Evolutionary conservation across 495 filamentous ascomycete species (phyloP), one percentile per base, ranked within the genome.

Genomic region (Podospora anserina): DNA sequence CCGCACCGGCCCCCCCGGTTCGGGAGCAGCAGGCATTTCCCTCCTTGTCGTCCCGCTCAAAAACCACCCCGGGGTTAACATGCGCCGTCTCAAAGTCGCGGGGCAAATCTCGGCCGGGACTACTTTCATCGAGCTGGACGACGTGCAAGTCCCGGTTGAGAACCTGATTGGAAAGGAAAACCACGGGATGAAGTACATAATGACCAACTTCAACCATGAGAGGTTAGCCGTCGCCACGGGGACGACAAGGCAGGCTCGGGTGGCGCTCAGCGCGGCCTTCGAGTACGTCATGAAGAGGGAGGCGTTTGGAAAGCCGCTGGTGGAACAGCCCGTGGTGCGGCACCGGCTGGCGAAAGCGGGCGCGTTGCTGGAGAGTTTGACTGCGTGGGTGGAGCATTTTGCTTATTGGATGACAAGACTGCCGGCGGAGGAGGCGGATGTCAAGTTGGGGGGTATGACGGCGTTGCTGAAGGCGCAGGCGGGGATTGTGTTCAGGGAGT

Each of bases 121-220:
- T 6, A 91, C 91, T 0, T 92, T 87, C 75, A 92, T 93, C 71
- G 88, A 90, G 70, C 84, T 93, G 6, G 89, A 92, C 68, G 89
- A 92, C 53, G 89, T 90, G 53, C 81, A 83, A 66, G 90, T 93
- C 4, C 90, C 90, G 4, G 83, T 87, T 1, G 79, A 80, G 53
- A 92, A 93, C 75, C 77, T 93, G 4, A 84, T 93, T 65, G 90
- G 90, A n/a, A 67, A 78, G 32, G 91, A 93, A 72, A 89, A 89
- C 58, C 80, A 82, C 66, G 91, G 91, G 16, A 91, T 93, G 88
- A 82, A 80, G 53, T 88, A 91, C 71, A 86, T 92, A 69, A 92
- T 93, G 90, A 89, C 87, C 56, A 92, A 93, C 78, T 92, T 93
- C 86, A 92, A 92, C 80, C 90, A 93, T 71, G 91, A 93, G 79